A percentile compares a stretch with the other conserved stretches of the same genome.
Conservation (phyloP, 192 early-diverging fungal species). For the Pilobolus umbonatus region DNA sequence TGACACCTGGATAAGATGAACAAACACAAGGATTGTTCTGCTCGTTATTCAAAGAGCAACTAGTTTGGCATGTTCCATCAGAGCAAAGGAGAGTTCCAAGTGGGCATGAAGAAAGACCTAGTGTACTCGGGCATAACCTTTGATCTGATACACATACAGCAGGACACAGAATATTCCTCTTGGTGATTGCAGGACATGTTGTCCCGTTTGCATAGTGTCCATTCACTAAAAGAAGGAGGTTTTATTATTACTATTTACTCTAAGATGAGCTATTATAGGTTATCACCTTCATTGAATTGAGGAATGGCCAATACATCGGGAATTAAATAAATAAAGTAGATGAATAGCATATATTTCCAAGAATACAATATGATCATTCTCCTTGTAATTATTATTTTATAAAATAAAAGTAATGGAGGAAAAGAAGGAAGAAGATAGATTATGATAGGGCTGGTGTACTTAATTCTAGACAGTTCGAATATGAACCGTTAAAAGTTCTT, state of each 20-base stretch:
- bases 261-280: background rate
- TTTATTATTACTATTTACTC: background rate
- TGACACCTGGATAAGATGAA: conserved; percentile 24
- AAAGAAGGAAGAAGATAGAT: background rate
- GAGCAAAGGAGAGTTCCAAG: conserved; percentile 36
- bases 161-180: conserved; percentile 33
- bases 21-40: conserved; percentile 41
- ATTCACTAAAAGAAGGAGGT: conserved; percentile 31
- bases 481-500: background rate
- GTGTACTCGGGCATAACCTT: conserved; percentile 9
- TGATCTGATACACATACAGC: conserved; percentile 35
- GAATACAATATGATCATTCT: background rate
- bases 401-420: background rate
- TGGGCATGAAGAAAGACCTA: conserved; percentile 33
- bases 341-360: background rate
- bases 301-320: conserved; percentile 1
- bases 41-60: conserved; percentile 22
- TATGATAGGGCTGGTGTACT: background rate
- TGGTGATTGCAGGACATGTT: conserved; percentile 38
- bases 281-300: conserved; percentile 19
- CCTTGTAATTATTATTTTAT: background rate
- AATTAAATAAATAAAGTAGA: background rate
- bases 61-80: conserved; percentile 45
- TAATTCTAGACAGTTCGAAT: background rate
- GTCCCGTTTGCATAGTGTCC: conserved; percentile 43